phyloP scores from a whole-genome alignment of 306 rosid genomes.

The Morella rubra region DNA sequence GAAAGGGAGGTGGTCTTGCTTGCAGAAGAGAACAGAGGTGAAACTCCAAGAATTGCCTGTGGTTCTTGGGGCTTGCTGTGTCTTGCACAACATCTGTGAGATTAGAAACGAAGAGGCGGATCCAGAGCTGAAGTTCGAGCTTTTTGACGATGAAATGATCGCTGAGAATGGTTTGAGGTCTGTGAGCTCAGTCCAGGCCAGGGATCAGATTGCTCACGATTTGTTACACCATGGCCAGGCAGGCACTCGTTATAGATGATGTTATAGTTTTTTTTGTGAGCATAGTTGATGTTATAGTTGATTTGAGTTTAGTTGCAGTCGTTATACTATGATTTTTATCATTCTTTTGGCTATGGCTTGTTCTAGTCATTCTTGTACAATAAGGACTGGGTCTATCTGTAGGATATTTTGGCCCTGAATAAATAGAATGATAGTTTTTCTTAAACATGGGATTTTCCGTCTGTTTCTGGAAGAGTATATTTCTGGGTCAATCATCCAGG shows the following conservation, averaged over 20 bases:
- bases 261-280: constrained; percentile 9
- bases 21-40: constrained; percentile 82
- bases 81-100: constrained; percentile 78
- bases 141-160: constrained; percentile 70
- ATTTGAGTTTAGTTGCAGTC: neutral
- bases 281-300: neutral
- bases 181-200: constrained; percentile 38
- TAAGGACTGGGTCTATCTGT: constrained; percentile 20
- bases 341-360: constrained; percentile 43
- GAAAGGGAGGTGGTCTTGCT: constrained; percentile 82
- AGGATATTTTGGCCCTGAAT: neutral
- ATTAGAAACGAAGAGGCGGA: constrained; percentile 59
- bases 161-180: constrained; percentile 51
- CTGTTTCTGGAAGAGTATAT: neutral
- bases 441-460: neutral
- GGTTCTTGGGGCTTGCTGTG: constrained; percentile 87
- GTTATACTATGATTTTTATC: neutral
- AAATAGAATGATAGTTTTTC: constrained; percentile 21
- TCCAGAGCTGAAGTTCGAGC: constrained; percentile 32
- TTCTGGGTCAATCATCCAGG: neutral
- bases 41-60: constrained; percentile 79
- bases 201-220: constrained; percentile 74
- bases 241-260: constrained; percentile 35
- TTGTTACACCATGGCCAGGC: constrained; percentile 74
- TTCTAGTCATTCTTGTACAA: constrained; percentile 26